These are phyloP conservation scores for Solanum rostratum DNA, from an alignment of 257 asterid genomes.

Conservation along the genomic window DNA sequence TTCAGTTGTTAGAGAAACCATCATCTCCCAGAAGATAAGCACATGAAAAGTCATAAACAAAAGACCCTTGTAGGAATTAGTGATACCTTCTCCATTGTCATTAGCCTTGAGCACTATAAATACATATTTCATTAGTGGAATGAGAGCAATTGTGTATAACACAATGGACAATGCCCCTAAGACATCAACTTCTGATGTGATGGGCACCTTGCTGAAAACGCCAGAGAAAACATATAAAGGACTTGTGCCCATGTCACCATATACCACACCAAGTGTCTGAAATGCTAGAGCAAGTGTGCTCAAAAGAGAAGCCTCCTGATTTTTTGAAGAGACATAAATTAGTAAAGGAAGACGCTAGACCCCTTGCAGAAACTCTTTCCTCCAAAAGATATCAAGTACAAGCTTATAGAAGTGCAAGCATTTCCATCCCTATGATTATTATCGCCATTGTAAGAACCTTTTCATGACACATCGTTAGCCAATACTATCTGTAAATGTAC, in stretches of 20 bases:
- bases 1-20: neutral
- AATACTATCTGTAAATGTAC: neutral
- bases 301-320: constrained; percentile 67
- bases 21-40: neutral
- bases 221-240: constrained; percentile 84
- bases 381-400: neutral
- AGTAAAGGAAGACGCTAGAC: neutral
- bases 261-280: constrained; percentile 97
- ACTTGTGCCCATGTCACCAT: constrained; percentile 97
- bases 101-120: constrained; percentile 90
- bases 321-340: neutral
- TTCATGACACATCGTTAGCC: neutral
- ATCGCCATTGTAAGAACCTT: neutral
- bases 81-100: constrained; percentile 93
- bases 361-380: neutral
- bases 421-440: neutral
- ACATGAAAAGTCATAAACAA: neutral
- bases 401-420: neutral
- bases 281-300: constrained; percentile 67
- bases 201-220: constrained; percentile 83
- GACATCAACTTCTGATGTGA: constrained; percentile 76
- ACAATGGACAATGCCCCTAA: constrained; percentile 87
- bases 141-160: constrained; percentile 79
- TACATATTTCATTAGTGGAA: constrained; percentile 74
- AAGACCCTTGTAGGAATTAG: neutral